Conservation (phyloP, 768 basidiomycete genomes). For the Mycena capillaripes region DNA sequence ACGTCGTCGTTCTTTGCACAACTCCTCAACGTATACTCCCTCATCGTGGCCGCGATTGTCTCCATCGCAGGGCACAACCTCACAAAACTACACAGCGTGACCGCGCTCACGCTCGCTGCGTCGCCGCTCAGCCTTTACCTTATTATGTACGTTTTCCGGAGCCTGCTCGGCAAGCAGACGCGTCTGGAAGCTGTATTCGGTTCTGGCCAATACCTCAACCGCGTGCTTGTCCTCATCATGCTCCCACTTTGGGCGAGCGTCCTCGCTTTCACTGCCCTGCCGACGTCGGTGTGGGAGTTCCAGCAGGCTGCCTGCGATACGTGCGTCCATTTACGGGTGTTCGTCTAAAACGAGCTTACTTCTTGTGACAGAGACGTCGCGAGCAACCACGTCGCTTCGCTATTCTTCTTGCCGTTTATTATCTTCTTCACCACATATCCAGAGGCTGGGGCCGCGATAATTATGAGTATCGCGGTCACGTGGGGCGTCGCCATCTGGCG, state of each 20-base stretch:
- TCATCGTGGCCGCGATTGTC: slow-evolving; percentile 32
- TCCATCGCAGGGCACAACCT: slow-evolving; percentile 27
- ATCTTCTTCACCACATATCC: slow-evolving; percentile 20
- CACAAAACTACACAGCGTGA: slow-evolving; percentile 32
- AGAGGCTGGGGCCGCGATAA: background rate
- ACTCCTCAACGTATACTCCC: slow-evolving; percentile 36
- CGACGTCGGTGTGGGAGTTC: slow-evolving; percentile 22
- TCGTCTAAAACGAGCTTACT: background rate
- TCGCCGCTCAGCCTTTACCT: slow-evolving; percentile 36
- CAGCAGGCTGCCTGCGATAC: slow-evolving; percentile 35
- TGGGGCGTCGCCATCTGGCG: slow-evolving; percentile 34
- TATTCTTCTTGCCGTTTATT: slow-evolving; percentile 38
- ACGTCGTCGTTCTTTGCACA: slow-evolving; percentile 29
- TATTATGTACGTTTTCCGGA: slow-evolving; percentile 32
- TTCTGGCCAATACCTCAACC: slow-evolving; percentile 21
- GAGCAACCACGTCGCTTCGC: slow-evolving; percentile 21
- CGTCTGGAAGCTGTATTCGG: slow-evolving; percentile 32
- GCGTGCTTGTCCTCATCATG: slow-evolving; percentile 28
- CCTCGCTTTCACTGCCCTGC: slow-evolving; percentile 16
- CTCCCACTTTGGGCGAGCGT: slow-evolving; percentile 31
- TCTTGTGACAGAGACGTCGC: slow-evolving; percentile 3
- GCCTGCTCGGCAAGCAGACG: slow-evolving; percentile 23
- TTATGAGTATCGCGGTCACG: background rate
- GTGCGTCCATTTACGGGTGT: background rate
- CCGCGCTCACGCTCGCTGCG: slow-evolving; percentile 30